Base-by-base conservation (phyloP, 805 yeast species). In the Saccharomycopsis schoenii region DNA sequence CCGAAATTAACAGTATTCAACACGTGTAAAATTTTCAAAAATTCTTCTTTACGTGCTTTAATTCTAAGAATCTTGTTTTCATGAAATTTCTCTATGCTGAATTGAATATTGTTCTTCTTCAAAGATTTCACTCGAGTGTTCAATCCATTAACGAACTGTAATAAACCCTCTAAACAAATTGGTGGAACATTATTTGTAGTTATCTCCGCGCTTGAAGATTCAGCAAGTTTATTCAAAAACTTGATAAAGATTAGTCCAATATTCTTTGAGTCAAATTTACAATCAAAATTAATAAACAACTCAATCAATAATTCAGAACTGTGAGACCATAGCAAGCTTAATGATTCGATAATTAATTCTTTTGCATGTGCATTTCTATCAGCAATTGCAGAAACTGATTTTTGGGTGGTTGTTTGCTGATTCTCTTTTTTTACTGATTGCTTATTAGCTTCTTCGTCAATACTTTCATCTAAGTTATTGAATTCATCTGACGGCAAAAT, bases 181-280 rank as follows among this genome's bases (percentile, higher is more conserved):
- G 98, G 97, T 0, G 99, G 98, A 1, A 93, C 96, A 67, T 82
- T 86, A 47, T 88, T 89, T 0, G 97, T 88, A 0, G 96, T 85
- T 67, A 80, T 76, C 10, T 79, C 67, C 0, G 97, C 96, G 11
- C 93, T 81, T 68, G 91, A 96, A 0, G 98, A 96, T 54, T 89
- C 80, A 0, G 97, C 85, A 39, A 91, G 75, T 58, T 86, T 81
- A 59, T 96, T 84, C 59, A 94, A 77, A 55, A 86, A 81, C 55
- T 86, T 86, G 51, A 94, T 71, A 34, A 89, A 74, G 43, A 83
- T 81, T 24, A 80, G 80, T 15, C 93, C 80, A 60, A 96, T 73
- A 70, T 94, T 97, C 1, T 86, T 79, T 66, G 93, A 83, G 63
- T 90, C 96, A 65, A 90, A 84, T 40, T 62, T 59, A 72, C 98